These are phyloP conservation scores for Sugiyamaella lignohabitans DNA, from an alignment of 805 yeast genomes.

Conservation along the genomic window DNA sequence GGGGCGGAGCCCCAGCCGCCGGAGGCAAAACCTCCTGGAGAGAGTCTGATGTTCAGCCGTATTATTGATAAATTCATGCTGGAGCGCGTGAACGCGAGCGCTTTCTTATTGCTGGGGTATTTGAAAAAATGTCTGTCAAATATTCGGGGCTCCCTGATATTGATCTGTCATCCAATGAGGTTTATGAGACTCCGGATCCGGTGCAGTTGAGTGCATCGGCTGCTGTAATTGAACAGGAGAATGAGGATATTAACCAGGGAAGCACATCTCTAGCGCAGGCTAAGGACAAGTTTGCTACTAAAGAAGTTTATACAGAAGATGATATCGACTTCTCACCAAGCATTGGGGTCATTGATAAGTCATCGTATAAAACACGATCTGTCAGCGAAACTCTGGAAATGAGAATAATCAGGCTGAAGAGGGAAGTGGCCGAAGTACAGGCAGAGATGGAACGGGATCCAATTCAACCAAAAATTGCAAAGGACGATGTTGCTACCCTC, in stretches of 20 bases:
- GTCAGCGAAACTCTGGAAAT: slow-evolving; percentile 14
- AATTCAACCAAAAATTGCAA: slow-evolving; percentile 14
- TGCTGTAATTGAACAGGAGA: neutral
- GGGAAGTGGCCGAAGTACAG: slow-evolving; percentile 19
- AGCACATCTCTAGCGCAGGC: slow-evolving; percentile 1
- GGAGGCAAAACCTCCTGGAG: too few species aligned
- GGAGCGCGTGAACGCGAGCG: too few species aligned
- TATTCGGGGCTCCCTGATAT: slow-evolving; percentile 20
- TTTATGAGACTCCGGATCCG: slow-evolving; percentile 17
- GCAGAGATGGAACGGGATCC: slow-evolving; percentile 17
- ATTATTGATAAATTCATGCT: too few species aligned
- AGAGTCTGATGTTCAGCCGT: too few species aligned
- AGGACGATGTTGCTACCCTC: slow-evolving; percentile 16
- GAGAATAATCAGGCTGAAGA: slow-evolving; percentile 16
- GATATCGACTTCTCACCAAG: slow-evolving; percentile 15
- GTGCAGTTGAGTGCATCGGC: neutral
- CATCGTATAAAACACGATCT: slow-evolving; percentile 8
- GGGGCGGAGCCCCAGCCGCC: too few species aligned
- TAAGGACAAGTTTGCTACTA: slow-evolving; percentile 9
- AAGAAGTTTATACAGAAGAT: slow-evolving; percentile 12
- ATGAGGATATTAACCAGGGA: slow-evolving; percentile 10
- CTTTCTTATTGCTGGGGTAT: too few species aligned
- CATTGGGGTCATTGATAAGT: neutral
- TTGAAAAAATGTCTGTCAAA: slow-evolving; percentile 11
- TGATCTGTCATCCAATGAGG: slow-evolving; percentile 11